phyloP scores from a whole-genome alignment of 2,329 filamentous ascomycete genomes.

The Epichloe bromicola region DNA sequence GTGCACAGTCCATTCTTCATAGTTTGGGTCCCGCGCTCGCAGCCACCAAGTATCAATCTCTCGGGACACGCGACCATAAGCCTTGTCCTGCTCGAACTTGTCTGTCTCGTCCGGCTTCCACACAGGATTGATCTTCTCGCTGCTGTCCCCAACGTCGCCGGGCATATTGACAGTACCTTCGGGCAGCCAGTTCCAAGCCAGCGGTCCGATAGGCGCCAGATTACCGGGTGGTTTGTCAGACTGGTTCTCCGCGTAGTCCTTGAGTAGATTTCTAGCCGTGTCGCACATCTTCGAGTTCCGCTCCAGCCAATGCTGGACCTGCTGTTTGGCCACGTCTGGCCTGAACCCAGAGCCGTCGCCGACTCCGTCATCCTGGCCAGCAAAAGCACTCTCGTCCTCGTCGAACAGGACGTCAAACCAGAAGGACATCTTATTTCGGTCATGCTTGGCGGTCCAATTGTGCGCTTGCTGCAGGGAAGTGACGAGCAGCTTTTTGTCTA shows the following conservation, averaged over 20 bases:
- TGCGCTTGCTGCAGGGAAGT: conserved; percentile 54
- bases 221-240: conserved; percentile 36
- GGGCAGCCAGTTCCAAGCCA: conserved; percentile 44
- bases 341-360: conserved; percentile 40
- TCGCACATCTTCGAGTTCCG: conserved; percentile 47
- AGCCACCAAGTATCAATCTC: conserved; percentile 56
- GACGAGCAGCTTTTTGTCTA: conserved; percentile 54
- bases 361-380: conserved; percentile 37
- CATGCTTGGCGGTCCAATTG: conserved; percentile 57
- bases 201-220: conserved; percentile 34
- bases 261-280: conserved; percentile 39
- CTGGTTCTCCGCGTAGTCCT: conserved; percentile 39
- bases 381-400: conserved; percentile 35
- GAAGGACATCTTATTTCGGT: conserved; percentile 57
- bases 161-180: conserved; percentile 19
- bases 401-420: conserved; percentile 56
- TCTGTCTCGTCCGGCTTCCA: conserved; percentile 40
- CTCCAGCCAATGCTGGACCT: conserved; percentile 50
- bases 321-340: conserved; percentile 42
- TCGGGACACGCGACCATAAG: conserved; percentile 47
- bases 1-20: conserved; percentile 41
- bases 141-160: conserved; percentile 22
- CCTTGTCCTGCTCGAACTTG: conserved; percentile 45
- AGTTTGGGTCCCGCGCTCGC: conserved; percentile 45
- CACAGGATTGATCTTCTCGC: conserved; percentile 31